Evolutionary conservation across 495 filamentous ascomycete genomes (phyloP).

Genomic region (Massariosphaeria phaeospora): DNA sequence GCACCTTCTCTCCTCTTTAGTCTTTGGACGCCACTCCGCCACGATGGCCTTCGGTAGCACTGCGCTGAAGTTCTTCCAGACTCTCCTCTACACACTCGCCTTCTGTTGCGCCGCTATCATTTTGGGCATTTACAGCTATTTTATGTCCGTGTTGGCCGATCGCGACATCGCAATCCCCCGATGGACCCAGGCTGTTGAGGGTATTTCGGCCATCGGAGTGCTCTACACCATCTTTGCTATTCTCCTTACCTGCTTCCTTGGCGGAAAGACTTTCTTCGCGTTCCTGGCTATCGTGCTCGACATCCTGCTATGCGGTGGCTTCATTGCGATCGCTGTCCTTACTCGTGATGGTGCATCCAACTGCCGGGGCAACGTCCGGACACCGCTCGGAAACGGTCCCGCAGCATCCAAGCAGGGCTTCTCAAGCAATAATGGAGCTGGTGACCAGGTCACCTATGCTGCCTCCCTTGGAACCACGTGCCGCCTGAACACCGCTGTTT

Average conservation of each 20-base stretch:
- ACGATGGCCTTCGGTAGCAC: conserved; percentile 44
- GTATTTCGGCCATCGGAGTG: conserved; percentile 67
- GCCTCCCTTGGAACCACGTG: conserved; percentile 58
- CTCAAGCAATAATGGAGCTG: conserved; percentile 44
- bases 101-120: conserved; percentile 67
- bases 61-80: conserved; percentile 57
- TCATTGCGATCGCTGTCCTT: conserved; percentile 57
- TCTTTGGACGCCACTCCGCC: background rate
- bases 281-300: conserved; percentile 67
- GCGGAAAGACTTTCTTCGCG: conserved; percentile 60
- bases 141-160: conserved; percentile 56
- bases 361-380: conserved; percentile 61
- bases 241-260: conserved; percentile 71
- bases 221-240: conserved; percentile 68
- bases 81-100: conserved; percentile 62
- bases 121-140: conserved; percentile 77
- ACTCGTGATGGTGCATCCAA: conserved; percentile 58
- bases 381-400: conserved; percentile 60
- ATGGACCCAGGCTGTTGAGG: conserved; percentile 72
- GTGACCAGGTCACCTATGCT: conserved; percentile 32
- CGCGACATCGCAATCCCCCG: conserved; percentile 55
- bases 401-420: conserved; percentile 27
- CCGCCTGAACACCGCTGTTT: conserved; percentile 62
- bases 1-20: background rate
- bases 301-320: conserved; percentile 52